phyloP scores from a whole-genome alignment of 2,329 filamentous ascomycete species.

The Aspergillus sp. region DNA sequence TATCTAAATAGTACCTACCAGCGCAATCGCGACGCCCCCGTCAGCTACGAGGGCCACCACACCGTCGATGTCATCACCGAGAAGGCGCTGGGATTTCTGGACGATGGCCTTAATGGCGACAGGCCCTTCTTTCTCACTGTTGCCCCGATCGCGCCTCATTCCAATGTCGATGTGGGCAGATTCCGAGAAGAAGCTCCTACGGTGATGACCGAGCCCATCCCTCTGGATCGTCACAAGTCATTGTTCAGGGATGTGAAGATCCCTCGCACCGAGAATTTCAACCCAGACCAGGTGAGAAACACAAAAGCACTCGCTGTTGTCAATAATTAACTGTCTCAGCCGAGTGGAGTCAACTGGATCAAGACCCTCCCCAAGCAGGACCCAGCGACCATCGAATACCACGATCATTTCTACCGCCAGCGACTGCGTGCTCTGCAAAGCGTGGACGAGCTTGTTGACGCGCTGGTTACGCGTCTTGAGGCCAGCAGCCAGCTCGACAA shows the following conservation, averaged over 20 bases:
- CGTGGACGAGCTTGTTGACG: conserved; percentile 55
- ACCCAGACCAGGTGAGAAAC: background rate
- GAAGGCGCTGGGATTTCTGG: conserved; percentile 61
- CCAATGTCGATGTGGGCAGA: conserved; percentile 45
- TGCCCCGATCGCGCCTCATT: conserved; percentile 67
- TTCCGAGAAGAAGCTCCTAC: background rate
- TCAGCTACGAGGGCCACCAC: conserved; percentile 55
- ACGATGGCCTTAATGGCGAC: conserved; percentile 55
- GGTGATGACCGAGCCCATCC: conserved; percentile 14
- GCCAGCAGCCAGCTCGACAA: conserved; percentile 45
- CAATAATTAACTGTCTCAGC: background rate
- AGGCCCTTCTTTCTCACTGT: conserved; percentile 68
- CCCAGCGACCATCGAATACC: conserved; percentile 47
- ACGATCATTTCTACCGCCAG: conserved; percentile 52
- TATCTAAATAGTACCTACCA: conserved; percentile 65
- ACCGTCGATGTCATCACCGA: conserved; percentile 57
- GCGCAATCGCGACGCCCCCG: conserved; percentile 55
- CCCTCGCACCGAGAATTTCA: conserved; percentile 50
- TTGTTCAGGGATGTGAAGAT: conserved; percentile 60
- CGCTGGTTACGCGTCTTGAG: conserved; percentile 43
- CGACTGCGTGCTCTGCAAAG: conserved; percentile 52
- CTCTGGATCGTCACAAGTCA: conserved; percentile 51
- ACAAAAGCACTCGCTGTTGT: background rate
- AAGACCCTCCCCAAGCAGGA: conserved; percentile 44
- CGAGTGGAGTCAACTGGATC: conserved; percentile 48